phyloP scores from a whole-genome alignment of 305 asterid species.

The Rubia peregrina region DNA sequence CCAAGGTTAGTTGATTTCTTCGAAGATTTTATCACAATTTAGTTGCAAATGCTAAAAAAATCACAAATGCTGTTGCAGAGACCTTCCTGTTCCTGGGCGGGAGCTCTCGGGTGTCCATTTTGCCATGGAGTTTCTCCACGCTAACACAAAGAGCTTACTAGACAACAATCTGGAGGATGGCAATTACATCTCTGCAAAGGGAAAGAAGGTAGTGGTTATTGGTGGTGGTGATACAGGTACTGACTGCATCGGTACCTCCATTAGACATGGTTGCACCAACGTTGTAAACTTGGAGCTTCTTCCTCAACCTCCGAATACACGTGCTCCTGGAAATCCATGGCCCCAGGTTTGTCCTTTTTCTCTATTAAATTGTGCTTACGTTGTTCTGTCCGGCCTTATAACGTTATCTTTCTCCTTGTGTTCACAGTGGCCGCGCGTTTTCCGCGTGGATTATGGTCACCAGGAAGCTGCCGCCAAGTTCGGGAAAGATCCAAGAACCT shows the following conservation, averaged over 20 bases:
- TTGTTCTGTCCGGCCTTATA: neutral
- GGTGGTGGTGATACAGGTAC: conserved; percentile 99
- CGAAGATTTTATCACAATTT: neutral
- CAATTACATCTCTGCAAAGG: conserved; percentile 87
- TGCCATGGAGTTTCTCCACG: conserved; percentile 98
- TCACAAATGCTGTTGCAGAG: conserved; percentile 43
- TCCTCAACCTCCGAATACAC: conserved; percentile 81
- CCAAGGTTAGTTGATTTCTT: conserved; percentile 54
- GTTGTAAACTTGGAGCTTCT: conserved; percentile 85
- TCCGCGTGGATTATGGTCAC: conserved; percentile 95
- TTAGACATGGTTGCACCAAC: conserved; percentile 83
- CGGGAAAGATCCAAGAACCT: conserved; percentile 90
- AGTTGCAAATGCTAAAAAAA: neutral
- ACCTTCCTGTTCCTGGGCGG: conserved; percentile 96
- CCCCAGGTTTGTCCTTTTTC: conserved; percentile 66
- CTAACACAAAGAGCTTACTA: conserved; percentile 90
- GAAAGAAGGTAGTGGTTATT: conserved; percentile 92
- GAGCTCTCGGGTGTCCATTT: conserved; percentile 91
- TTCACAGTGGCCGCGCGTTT: conserved; percentile 88
- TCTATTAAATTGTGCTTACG: neutral
- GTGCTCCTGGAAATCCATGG: conserved; percentile 98
- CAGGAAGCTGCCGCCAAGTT: conserved; percentile 92
- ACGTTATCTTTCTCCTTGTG: neutral
- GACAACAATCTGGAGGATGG: conserved; percentile 88
- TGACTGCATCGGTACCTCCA: conserved; percentile 95